phyloP scores from a whole-genome alignment of 2,329 filamentous ascomycete species.

The Atkinsonella texensis region DNA sequence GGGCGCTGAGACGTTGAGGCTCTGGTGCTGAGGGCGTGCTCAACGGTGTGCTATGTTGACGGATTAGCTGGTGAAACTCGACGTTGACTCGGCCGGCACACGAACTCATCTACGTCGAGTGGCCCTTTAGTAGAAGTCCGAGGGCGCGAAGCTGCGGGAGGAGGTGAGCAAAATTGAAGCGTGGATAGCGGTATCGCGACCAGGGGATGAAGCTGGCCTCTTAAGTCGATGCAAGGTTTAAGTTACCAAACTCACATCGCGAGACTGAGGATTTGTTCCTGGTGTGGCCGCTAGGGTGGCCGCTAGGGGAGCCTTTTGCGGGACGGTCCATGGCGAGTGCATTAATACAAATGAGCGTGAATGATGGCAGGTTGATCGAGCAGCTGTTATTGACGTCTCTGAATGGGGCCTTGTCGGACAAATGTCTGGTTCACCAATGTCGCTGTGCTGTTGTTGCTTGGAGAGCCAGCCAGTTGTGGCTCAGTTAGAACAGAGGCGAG shows the following conservation, averaged over 20 bases:
- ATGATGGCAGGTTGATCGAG: no score
- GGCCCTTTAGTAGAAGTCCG: conserved; percentile 8
- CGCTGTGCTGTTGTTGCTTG: no score
- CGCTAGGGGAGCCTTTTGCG: background rate
- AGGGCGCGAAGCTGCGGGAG: conserved; percentile 9
- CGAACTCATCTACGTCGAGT: conserved; percentile 8
- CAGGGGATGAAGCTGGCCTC: background rate
- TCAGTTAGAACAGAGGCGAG: no score
- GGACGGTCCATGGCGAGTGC: conserved; percentile 4
- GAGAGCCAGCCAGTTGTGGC: no score
- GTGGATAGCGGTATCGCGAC: background rate
- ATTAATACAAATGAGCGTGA: no score
- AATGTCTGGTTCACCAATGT: no score
- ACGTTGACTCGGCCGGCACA: background rate
- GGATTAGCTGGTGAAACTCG: background rate
- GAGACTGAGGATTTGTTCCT: conserved; percentile 7
- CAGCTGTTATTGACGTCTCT: no score
- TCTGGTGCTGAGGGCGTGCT: conserved; percentile 6
- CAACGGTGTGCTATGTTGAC: conserved; percentile 2
- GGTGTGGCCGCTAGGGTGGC: conserved; percentile 5
- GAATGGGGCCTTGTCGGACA: no score
- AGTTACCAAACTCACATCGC: conserved; percentile 7
- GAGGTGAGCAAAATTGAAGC: background rate
- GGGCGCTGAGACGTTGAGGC: conserved; percentile 3
- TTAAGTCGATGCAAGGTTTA: no score